These are phyloP conservation scores for Fonsecaea pedrosoi DNA, from an alignment of 2,329 filamentous ascomycete genomes.

Conservation along the genomic window DNA sequence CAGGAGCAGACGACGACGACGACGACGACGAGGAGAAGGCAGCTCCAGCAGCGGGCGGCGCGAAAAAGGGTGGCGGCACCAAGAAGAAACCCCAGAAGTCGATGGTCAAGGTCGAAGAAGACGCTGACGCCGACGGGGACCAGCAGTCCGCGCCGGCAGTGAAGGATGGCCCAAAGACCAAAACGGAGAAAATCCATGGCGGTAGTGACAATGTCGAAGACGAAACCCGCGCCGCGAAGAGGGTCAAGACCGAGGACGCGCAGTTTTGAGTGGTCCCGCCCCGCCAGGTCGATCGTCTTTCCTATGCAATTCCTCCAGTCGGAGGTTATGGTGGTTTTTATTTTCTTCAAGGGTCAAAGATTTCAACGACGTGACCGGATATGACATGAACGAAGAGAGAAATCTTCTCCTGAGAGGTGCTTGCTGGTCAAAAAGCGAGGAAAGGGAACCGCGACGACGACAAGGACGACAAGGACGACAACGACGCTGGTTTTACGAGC, in stretches of 20 bases:
- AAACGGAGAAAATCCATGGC: neutral
- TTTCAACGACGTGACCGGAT: too few relatives aligned
- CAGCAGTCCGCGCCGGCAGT: too few relatives aligned
- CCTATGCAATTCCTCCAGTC: too few relatives aligned
- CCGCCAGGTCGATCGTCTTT: too few relatives aligned
- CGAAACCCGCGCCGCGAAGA: neutral
- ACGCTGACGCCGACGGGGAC: neutral
- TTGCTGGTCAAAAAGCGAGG: too few relatives aligned
- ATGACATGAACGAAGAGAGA: too few relatives aligned
- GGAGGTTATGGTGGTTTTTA: too few relatives aligned
- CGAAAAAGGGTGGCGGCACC: neutral
- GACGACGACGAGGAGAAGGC: neutral
- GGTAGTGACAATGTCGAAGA: neutral
- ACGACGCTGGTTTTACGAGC: too few relatives aligned
- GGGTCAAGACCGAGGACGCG: neutral
- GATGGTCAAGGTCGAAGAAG: neutral
- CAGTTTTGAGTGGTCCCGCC: neutral
- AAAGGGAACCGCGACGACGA: too few relatives aligned
- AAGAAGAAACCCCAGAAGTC: slow-evolving; percentile 42
- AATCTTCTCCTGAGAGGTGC: too few relatives aligned
- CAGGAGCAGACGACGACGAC: neutral
- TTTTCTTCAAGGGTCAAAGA: too few relatives aligned
- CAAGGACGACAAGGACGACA: too few relatives aligned
- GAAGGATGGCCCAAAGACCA: neutral
- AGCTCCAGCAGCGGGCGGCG: neutral